phyloP scores from a whole-genome alignment of 495 filamentous ascomycete species.

The Podospora sp. region DNA sequence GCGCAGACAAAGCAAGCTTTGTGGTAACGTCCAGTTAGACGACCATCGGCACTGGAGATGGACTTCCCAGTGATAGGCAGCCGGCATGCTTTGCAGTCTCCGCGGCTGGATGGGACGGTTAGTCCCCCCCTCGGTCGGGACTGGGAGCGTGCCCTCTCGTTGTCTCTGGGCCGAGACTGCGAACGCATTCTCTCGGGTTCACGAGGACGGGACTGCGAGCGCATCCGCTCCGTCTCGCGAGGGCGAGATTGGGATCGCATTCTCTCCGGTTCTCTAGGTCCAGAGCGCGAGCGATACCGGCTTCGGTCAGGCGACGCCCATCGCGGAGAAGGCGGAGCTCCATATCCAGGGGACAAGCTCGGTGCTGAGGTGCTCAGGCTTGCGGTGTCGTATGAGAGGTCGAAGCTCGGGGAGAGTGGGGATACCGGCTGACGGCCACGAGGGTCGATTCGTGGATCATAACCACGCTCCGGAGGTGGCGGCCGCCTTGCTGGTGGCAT shows the following conservation, averaged over 20 bases:
- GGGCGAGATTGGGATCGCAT: slow-evolving; percentile 25
- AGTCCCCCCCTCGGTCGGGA: slow-evolving; percentile 26
- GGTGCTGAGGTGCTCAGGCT: slow-evolving; percentile 21
- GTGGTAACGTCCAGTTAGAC: slow-evolving; percentile 91
- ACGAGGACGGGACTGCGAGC: slow-evolving; percentile 25
- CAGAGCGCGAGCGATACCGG: slow-evolving; percentile 14
- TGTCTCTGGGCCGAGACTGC: slow-evolving; percentile 16
- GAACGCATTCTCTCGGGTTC: slow-evolving; percentile 21
- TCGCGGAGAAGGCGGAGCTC: slow-evolving; percentile 24
- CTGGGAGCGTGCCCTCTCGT: slow-evolving; percentile 20
- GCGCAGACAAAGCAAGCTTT: slow-evolving; percentile 91
- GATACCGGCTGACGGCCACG: slow-evolving; percentile 24
- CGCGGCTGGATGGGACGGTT: slow-evolving; percentile 50
- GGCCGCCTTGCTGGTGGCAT: slow-evolving; percentile 33
- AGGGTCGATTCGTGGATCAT: slow-evolving; percentile 42
- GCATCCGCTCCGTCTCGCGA: slow-evolving; percentile 19
- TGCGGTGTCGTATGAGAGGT: slow-evolving; percentile 27
- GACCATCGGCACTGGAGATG: slow-evolving; percentile 89
- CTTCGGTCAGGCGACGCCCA: slow-evolving; percentile 25
- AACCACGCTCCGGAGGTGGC: slow-evolving; percentile 37
- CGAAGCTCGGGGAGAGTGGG: slow-evolving; percentile 31
- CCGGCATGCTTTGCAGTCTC: slow-evolving; percentile 81
- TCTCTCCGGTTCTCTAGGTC: slow-evolving; percentile 20
- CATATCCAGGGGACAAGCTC: slow-evolving; percentile 15
- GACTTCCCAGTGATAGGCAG: slow-evolving; percentile 85